Base-by-base conservation (phyloP, 805 yeast species). In the Saturnispora gosingensis region DNA sequence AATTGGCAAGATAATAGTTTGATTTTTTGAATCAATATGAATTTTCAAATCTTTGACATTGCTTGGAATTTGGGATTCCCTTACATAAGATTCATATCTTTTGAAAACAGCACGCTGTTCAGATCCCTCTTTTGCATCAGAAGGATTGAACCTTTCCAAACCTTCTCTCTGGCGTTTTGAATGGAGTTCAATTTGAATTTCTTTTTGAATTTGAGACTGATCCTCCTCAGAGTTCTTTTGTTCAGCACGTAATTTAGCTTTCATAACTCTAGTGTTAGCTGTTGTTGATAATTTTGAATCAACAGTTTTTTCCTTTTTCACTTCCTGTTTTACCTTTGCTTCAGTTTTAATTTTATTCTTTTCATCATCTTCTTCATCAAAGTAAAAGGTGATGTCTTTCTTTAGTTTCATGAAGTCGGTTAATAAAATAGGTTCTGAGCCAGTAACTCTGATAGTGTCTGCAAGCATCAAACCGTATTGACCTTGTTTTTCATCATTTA, bases 11-110 rank as follows among this genome's bases (percentile, higher is more conserved):
- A 91, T 80, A 51, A 91, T 85, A 1, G 97, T 86, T 69, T 90
- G 97, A 53, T 85, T 78, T 62, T 86, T 88, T 65, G 80, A 75
- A 66, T 91, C 99, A 53, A 93, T 89, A 65, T 85, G 90, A 54
- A 91, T 81, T 63, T 82, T 82, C 66, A 93, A 74, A 65, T 90
- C 97, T 61, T 83, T 80, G 18, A 89, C 95, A 59, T 78, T 78
- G 36, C 73, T 69, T 40, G 99, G 98, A 56, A 91, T 83, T 73
- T 93, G 98, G 3, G 93, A 75, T 65, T 91, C 99, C 60, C 97
- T 77, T 48, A 90, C 82, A 67, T 91, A 91, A 0, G 98, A 89
- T 71, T 91, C 99, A 68, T 87, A 93, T 64, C 85, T 85, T 63
- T 87, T 88, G 74, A 91, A 90, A n/a, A 82, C 83, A 3, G 83